phyloP scores from a whole-genome alignment of 2,329 filamentous ascomycete species.

The Exophiala mesophila region DNA sequence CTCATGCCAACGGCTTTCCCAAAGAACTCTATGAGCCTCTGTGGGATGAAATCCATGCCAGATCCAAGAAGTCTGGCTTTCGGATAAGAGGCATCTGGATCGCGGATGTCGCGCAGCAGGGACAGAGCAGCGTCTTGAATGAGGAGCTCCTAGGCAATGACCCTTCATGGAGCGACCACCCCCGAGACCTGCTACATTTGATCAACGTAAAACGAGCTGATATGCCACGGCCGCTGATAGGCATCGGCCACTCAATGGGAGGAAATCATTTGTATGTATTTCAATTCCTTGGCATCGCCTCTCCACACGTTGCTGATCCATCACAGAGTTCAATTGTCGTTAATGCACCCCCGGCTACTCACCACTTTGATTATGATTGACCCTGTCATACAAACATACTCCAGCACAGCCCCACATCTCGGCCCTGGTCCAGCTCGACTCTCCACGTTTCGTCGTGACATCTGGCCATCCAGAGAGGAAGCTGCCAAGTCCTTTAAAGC shows the following conservation, averaged over 20 bases:
- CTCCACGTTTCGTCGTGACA: conserved; percentile 69
- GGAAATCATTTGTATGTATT: conserved; percentile 52
- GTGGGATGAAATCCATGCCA: conserved; percentile 68
- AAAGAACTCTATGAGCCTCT: conserved; percentile 74
- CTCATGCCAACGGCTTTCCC: conserved; percentile 53
- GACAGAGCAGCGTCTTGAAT: conserved; percentile 68
- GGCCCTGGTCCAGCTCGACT: conserved; percentile 54
- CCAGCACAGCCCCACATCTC: conserved; percentile 38
- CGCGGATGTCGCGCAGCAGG: conserved; percentile 72
- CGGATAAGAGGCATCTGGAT: conserved; percentile 70
- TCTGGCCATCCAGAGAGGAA: conserved; percentile 70
- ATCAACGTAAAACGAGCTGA: conserved; percentile 31
- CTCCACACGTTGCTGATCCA: too few species aligned
- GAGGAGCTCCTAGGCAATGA: conserved; percentile 69
- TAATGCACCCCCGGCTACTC: conserved; percentile 73
- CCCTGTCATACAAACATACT: conserved; percentile 34
- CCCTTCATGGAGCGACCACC: conserved; percentile 71
- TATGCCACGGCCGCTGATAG: conserved; percentile 61
- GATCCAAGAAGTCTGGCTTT: conserved; percentile 55
- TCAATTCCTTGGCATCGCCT: too few species aligned
- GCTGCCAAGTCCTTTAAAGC: conserved; percentile 63
- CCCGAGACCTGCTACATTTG: conserved; percentile 67
- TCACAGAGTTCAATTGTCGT: conserved; percentile 25
- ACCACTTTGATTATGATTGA: conserved; percentile 69
- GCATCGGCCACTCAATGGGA: conserved; percentile 81